phyloP scores from a whole-genome alignment of 179 eudicot species.

The Silene vulgaris region DNA sequence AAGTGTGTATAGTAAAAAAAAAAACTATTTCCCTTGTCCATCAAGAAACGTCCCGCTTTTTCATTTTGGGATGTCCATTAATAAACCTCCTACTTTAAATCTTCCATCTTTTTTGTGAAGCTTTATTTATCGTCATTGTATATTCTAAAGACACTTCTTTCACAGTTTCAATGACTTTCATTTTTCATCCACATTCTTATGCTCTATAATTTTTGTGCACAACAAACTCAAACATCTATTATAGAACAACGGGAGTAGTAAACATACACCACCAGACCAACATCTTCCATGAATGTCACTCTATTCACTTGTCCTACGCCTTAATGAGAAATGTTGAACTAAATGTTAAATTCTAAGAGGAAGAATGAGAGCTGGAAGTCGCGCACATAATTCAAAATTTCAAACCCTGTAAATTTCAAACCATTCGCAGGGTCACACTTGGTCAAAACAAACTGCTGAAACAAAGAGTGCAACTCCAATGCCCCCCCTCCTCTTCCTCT shows the following conservation, averaged over 20 bases:
- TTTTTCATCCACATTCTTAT: not conserved
- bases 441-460: not conserved
- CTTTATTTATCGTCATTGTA: not conserved
- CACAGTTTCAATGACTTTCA: not conserved
- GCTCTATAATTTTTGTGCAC: not conserved
- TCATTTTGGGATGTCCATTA: not conserved
- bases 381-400: too few species aligned
- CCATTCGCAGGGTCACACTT: not conserved
- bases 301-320: not conserved
- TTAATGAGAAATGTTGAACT: not conserved
- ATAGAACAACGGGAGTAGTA: not conserved
- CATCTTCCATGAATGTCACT: not conserved
- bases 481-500: too few species aligned
- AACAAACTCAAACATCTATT: not conserved
- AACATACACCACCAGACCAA: not conserved
- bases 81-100: not conserved
- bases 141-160: not conserved
- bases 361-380: too few species aligned
- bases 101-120: not conserved
- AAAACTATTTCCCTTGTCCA: conserved; percentile 1
- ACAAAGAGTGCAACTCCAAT: not conserved
- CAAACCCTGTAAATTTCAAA: too few species aligned
- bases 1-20: not conserved
- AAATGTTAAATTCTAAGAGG: too few species aligned
- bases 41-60: not conserved